A percentile compares a stretch with the other conserved stretches of the same genome.
phyloP scores from a whole-genome alignment of 108 stramenopile species.

The Cyclotella distinguenda region DNA sequence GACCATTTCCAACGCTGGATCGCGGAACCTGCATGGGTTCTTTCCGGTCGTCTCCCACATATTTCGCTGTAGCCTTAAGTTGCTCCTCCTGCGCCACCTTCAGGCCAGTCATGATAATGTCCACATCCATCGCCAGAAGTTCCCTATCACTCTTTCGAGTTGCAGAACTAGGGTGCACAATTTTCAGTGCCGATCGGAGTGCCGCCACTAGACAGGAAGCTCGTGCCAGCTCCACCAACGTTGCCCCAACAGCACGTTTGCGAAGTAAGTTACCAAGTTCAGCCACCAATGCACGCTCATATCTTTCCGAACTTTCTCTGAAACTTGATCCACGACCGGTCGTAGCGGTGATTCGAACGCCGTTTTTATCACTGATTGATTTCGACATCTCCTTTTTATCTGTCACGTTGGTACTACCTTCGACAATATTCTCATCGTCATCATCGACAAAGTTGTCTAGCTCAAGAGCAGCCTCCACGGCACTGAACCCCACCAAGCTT shows the following conservation, averaged over 20 bases:
- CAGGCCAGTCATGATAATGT: slow-evolving; percentile 81
- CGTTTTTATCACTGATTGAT: slow-evolving; percentile 23
- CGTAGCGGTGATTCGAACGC: slow-evolving; percentile 29
- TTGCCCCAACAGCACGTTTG: slow-evolving; percentile 69
- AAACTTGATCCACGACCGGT: slow-evolving; percentile 63
- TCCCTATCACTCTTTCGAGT: slow-evolving; percentile 81
- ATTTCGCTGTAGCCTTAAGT: slow-evolving; percentile 70
- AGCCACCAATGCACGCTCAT: slow-evolving; percentile 78
- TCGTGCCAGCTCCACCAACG: slow-evolving; percentile 74
- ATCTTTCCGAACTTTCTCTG: slow-evolving; percentile 84
- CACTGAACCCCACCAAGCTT: slow-evolving; percentile 85
- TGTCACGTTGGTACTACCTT: slow-evolving; percentile 10
- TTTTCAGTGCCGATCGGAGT: slow-evolving; percentile 86
- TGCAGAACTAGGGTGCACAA: slow-evolving; percentile 83
- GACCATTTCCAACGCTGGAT: slow-evolving; percentile 30
- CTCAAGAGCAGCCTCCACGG: slow-evolving; percentile 88
- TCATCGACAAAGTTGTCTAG: slow-evolving; percentile 80
- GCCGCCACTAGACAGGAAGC: slow-evolving; percentile 80
- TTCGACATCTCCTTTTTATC: slow-evolving; percentile 44
- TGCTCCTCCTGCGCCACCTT: slow-evolving; percentile 91
- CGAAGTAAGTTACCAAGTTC: slow-evolving; percentile 79
- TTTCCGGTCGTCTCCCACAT: slow-evolving; percentile 73
- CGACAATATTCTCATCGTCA: slow-evolving; percentile 48
- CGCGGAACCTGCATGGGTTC: slow-evolving; percentile 62
- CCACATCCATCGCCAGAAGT: slow-evolving; percentile 82